Evolutionary conservation across 495 filamentous ascomycete species (phyloP).

Genomic region (Penicillium cataractarum): DNA sequence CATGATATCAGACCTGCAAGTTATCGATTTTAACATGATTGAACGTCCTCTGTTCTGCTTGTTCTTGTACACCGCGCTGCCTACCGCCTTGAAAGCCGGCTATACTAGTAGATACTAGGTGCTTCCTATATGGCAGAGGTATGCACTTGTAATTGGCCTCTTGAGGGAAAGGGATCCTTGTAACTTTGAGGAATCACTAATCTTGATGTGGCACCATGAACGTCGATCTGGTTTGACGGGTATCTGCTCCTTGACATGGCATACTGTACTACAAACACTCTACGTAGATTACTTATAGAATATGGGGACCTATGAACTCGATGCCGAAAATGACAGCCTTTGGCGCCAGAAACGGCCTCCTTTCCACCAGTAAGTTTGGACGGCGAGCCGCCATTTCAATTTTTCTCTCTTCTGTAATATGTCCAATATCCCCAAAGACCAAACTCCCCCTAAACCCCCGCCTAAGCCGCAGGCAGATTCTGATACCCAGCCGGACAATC

Average conservation of each 20-base stretch:
- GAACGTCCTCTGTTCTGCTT: background rate
- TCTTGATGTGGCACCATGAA: background rate
- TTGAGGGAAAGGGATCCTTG: background rate
- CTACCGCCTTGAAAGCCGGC: background rate
- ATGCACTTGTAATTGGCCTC: background rate
- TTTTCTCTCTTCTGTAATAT: no score
- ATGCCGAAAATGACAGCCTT: no score
- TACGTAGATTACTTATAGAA: no score
- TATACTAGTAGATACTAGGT: background rate
- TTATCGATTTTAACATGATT: slow-evolving; percentile 11
- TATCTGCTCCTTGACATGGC: background rate
- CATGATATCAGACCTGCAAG: slow-evolving; percentile 31
- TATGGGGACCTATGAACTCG: no score
- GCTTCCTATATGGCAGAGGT: background rate
- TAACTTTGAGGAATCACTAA: background rate
- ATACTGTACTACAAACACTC: no score
- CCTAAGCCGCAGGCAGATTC: no score
- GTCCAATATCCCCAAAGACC: no score
- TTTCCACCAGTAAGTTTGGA: no score
- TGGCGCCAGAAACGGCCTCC: no score
- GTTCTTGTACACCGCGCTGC: background rate
- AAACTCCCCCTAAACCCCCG: no score
- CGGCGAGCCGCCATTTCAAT: no score
- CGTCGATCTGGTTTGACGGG: background rate
- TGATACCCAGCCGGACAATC: no score